Evolutionary conservation across 1,284 basidiomycete species (phyloP).

Genomic region (Ceratobasidium sp.): DNA sequence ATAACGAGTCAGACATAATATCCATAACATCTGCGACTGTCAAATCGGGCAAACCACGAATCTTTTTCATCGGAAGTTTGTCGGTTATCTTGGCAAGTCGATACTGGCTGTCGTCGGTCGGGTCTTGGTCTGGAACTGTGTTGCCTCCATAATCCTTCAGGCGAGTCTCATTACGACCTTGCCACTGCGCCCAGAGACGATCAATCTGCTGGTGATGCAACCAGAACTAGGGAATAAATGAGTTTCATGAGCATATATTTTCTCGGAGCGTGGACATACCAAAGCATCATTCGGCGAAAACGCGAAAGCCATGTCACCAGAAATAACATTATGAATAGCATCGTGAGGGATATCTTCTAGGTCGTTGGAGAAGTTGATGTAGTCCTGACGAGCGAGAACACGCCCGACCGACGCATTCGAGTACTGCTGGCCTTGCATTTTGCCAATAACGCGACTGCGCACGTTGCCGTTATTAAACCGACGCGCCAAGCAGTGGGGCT

Average conservation of each 20-base stretch:
- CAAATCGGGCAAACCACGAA: conserved; percentile 38
- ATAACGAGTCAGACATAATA: conserved; percentile 26
- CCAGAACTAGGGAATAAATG: conserved; percentile 32
- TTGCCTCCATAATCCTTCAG: conserved; percentile 28
- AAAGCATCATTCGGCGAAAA: conserved; percentile 28
- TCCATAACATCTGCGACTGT: conserved; percentile 41
- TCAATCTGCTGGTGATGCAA: conserved; percentile 44
- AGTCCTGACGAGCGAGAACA: not conserved
- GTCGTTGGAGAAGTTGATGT: not conserved
- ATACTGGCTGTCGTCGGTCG: not conserved
- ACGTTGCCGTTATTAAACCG: not conserved
- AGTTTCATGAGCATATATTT: too few relatives aligned
- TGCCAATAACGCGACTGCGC: too few relatives aligned
- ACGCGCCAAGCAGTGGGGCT: conserved; percentile 21
- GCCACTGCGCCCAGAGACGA: conserved; percentile 47
- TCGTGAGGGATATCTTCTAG: conserved; percentile 37
- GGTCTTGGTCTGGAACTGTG: conserved; percentile 30
- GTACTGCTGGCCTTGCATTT: conserved; percentile 4
- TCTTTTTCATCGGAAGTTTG: not conserved
- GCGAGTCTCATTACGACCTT: conserved; percentile 19
- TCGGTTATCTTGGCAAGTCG: conserved; percentile 21
- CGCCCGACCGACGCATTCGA: not conserved
- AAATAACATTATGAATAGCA: conserved; percentile 28
- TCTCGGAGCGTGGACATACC: not conserved
- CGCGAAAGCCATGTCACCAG: conserved; percentile 21